These are phyloP conservation scores for Pseudocercospora fuligena DNA, from an alignment of 2,329 filamentous ascomycete genomes.

Conservation along the genomic window DNA sequence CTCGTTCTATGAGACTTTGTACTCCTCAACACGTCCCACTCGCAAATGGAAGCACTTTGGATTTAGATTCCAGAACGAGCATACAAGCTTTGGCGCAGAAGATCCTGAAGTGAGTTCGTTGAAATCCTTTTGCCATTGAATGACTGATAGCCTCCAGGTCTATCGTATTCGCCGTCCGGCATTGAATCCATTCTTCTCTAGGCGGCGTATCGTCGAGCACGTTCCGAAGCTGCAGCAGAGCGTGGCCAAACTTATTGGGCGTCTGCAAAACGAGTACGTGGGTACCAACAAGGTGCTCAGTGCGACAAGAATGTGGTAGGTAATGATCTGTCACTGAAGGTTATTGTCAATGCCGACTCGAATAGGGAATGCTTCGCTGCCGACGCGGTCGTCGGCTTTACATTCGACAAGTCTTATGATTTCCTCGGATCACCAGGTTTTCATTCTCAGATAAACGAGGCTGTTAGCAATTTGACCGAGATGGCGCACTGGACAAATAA, in stretches of 20 bases:
- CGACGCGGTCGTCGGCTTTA: conserved; percentile 14
- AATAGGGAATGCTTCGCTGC: conserved; percentile 15
- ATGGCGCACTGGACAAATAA: conserved; percentile 8
- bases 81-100: conserved; percentile 30
- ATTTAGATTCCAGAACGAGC: conserved; percentile 9
- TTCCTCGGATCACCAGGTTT: conserved; percentile 14
- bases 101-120: conserved; percentile 40
- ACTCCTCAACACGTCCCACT: conserved; percentile 4
- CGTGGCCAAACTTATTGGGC: background rate
- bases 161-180: conserved; percentile 50
- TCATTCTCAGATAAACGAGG: conserved; percentile 14
- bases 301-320: conserved; percentile 16
- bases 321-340: background rate
- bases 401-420: conserved; percentile 15
- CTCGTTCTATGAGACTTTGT: conserved; percentile 17
- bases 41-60: conserved; percentile 6
- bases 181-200: conserved; percentile 52
- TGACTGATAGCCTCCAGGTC: conserved; percentile 31
- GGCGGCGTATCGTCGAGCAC: conserved; percentile 15
- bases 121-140: conserved; percentile 18
- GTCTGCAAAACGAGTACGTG: conserved; percentile 11
- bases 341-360: background rate
- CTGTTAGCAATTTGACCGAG: conserved; percentile 2
- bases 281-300: conserved; percentile 5
- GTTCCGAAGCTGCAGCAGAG: conserved; percentile 10